These are phyloP conservation scores for Globisporangium spiculum DNA, from an alignment of 352 stramenopile species.

Conservation along the genomic window DNA sequence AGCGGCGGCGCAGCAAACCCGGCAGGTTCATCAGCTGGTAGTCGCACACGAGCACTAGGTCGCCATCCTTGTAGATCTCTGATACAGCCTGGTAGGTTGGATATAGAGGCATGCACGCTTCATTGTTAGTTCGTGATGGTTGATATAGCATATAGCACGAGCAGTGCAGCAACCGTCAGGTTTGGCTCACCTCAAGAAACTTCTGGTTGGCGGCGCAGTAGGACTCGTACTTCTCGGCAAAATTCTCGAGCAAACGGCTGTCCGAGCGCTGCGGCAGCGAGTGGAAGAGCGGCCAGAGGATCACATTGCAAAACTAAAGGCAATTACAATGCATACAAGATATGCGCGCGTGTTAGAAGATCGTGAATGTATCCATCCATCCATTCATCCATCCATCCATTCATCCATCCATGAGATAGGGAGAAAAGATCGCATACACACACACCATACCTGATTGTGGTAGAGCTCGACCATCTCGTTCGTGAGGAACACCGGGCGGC, in stretches of 20 bases:
- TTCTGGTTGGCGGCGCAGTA: slow-evolving; percentile 87
- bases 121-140: not conserved
- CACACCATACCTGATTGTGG: slow-evolving; percentile 57
- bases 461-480: slow-evolving; percentile 79
- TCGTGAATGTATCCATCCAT: not conserved
- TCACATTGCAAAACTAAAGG: slow-evolving; percentile 83
- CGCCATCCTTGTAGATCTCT: slow-evolving; percentile 83
- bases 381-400: not conserved
- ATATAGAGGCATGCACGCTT: not conserved
- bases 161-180: not conserved
- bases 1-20: slow-evolving; percentile 65
- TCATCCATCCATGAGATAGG: not conserved
- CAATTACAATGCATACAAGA: not conserved
- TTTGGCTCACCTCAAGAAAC: slow-evolving; percentile 55
- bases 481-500: slow-evolving; percentile 82
- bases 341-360: not conserved
- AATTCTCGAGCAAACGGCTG: slow-evolving; percentile 73
- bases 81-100: slow-evolving; percentile 38
- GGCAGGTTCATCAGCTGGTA: slow-evolving; percentile 89
- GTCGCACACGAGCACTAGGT: slow-evolving; percentile 87
- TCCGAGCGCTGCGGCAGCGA: slow-evolving; percentile 81
- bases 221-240: slow-evolving; percentile 84
- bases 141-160: not conserved
- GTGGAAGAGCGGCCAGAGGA: slow-evolving; percentile 90
- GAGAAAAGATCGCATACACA: not conserved